phyloP scores from a whole-genome alignment of 306 rosid species.

The Mimosa pudica region DNA sequence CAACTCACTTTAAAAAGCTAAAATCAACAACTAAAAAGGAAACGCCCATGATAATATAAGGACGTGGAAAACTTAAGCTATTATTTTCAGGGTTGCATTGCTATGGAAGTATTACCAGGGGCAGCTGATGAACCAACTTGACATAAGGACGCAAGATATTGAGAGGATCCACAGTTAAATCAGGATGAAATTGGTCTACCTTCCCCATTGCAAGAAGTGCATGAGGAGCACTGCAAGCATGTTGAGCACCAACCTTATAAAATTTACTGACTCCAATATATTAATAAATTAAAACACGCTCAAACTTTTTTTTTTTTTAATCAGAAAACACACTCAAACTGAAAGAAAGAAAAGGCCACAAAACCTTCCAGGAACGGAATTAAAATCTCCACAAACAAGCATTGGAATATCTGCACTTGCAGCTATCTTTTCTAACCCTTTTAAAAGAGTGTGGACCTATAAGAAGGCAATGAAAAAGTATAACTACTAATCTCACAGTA shows the following conservation, averaged over 20 bases:
- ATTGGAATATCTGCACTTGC: slow-evolving; percentile 99
- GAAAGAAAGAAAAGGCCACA: slow-evolving; percentile 22
- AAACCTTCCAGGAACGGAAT: slow-evolving; percentile 93
- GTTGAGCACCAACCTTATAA: slow-evolving; percentile 35
- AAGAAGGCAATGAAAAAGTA: slow-evolving; percentile 26
- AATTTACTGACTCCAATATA: slow-evolving; percentile 23
- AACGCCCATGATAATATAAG: neutral
- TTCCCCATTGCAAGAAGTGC: slow-evolving; percentile 96
- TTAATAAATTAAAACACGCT: neutral
- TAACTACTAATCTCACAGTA: slow-evolving; percentile 11
- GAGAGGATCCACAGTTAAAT: slow-evolving; percentile 90
- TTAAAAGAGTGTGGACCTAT: slow-evolving; percentile 91
- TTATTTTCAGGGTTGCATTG: slow-evolving; percentile 4
- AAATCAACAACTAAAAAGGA: slow-evolving; percentile 9
- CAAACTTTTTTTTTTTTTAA: no score
- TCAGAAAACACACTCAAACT: neutral
- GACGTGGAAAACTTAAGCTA: neutral
- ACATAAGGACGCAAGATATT: slow-evolving; percentile 86
- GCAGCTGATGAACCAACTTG: slow-evolving; percentile 92
- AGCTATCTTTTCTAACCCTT: slow-evolving; percentile 97
- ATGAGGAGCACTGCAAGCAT: slow-evolving; percentile 86
- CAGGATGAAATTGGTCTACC: slow-evolving; percentile 87
- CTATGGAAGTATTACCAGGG: slow-evolving; percentile 61
- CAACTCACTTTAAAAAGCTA: slow-evolving; percentile 17
- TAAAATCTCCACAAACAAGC: slow-evolving; percentile 98